Conservation (phyloP, 805 yeast species). For the Candida schatavii region DNA sequence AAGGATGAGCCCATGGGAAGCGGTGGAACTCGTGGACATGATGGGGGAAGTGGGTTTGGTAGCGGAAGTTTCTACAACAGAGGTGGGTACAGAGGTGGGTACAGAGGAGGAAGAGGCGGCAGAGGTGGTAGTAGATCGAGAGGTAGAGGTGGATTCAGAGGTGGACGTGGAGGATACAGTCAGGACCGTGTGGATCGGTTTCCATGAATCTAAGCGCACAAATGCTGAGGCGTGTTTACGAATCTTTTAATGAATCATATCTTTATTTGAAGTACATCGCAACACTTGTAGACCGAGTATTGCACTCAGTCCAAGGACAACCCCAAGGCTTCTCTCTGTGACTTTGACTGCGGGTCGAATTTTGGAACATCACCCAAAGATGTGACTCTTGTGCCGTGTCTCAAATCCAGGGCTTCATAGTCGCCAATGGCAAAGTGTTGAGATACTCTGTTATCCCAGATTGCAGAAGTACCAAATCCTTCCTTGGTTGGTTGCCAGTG, state of each 20-base stretch:
- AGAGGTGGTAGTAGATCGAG: conserved; percentile 35
- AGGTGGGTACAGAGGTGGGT: conserved; percentile 39
- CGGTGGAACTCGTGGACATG: conserved; percentile 8
- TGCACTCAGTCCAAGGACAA: conserved; percentile 3
- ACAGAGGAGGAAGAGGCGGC: conserved; percentile 46
- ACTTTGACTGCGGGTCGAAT: conserved; percentile 48
- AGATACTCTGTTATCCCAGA: conserved; percentile 54
- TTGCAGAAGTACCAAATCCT: conserved; percentile 43
- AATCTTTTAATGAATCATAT: no score
- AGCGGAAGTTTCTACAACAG: conserved; percentile 20
- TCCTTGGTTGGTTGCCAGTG: conserved; percentile 38
- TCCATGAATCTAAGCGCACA: no score
- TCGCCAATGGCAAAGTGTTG: conserved; percentile 49
- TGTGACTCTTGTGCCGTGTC: conserved; percentile 52
- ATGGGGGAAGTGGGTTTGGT: conserved; percentile 20
- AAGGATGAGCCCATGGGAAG: conserved; percentile 24
- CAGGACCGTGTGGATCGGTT: not conserved
- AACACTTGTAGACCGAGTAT: no score
- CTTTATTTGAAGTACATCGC: no score
- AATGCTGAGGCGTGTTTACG: no score
- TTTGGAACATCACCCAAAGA: conserved; percentile 53
- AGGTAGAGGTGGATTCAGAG: conserved; percentile 28
- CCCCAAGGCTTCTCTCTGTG: conserved; percentile 54
- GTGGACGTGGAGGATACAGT: conserved; percentile 16
- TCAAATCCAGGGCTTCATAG: conserved; percentile 33